Evolutionary conservation across 108 stramenopile genomes (phyloP).

Genomic region (Mediolabrus comicus): DNA sequence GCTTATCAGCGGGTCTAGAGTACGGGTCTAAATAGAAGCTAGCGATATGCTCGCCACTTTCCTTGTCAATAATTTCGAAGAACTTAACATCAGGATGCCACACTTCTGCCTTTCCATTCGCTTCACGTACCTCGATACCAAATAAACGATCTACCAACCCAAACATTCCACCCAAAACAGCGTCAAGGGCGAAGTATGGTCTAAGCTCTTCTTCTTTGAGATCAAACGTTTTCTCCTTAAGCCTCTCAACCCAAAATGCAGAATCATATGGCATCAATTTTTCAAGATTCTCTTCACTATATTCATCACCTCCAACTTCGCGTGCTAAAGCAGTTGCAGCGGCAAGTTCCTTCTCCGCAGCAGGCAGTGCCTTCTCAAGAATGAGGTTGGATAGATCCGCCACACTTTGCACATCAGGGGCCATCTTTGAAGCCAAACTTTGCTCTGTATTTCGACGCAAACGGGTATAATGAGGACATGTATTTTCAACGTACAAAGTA

Average conservation of each 20-base stretch:
- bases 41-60: slow-evolving; percentile 84
- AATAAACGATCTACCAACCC: slow-evolving; percentile 88
- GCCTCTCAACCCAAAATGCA: slow-evolving; percentile 91
- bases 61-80: slow-evolving; percentile 91
- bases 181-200: slow-evolving; percentile 94
- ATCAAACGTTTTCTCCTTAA: slow-evolving; percentile 94
- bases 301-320: slow-evolving; percentile 78
- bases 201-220: slow-evolving; percentile 95
- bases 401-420: slow-evolving; percentile 83
- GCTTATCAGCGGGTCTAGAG: slow-evolving; percentile 95
- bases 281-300: slow-evolving; percentile 62
- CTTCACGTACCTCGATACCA: slow-evolving; percentile 79
- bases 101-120: slow-evolving; percentile 90
- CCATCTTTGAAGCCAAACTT: slow-evolving; percentile 93
- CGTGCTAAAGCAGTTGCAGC: slow-evolving; percentile 84
- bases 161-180: slow-evolving; percentile 94
- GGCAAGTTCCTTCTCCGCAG: slow-evolving; percentile 86
- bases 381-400: slow-evolving; percentile 87
- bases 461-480: too few relatives aligned
- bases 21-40: slow-evolving; percentile 97
- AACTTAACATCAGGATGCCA: slow-evolving; percentile 97
- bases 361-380: slow-evolving; percentile 90
- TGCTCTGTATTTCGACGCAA: too few relatives aligned
- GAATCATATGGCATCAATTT: slow-evolving; percentile 91
- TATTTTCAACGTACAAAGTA: not conserved